These are phyloP conservation scores for Eimeria necatrix DNA, from an alignment of 169 alveolate species.

Conservation along the genomic window DNA sequence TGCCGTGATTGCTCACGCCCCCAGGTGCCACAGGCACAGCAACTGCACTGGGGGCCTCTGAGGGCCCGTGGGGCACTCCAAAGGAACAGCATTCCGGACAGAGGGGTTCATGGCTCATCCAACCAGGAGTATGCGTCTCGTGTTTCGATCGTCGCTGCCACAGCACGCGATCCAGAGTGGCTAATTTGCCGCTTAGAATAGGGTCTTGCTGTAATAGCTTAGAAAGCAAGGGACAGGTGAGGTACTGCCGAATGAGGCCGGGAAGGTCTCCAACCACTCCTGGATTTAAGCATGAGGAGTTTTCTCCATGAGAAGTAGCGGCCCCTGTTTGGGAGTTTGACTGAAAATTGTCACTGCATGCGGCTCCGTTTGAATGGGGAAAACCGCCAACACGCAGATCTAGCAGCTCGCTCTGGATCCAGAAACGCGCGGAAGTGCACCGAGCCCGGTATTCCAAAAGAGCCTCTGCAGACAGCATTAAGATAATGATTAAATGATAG, in stretches of 20 bases:
- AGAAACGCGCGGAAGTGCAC: conserved; percentile 71
- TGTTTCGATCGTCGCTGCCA: conserved; percentile 75
- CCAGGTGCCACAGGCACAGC: not conserved
- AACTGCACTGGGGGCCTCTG: conserved; percentile 20
- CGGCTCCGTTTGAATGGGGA: conserved; percentile 28
- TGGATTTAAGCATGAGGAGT: conserved; percentile 25
- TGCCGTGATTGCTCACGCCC: conserved; percentile 15
- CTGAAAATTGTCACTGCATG: not conserved
- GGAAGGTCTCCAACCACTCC: conserved; percentile 72
- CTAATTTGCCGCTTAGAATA: conserved; percentile 66
- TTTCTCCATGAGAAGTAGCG: conserved; percentile 9
- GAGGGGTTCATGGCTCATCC: conserved; percentile 69
- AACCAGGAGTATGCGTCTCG: conserved; percentile 70
- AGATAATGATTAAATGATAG: too few species aligned
- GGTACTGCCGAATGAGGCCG: conserved; percentile 25
- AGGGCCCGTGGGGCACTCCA: conserved; percentile 22
- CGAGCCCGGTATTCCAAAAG: conserved; percentile 66
- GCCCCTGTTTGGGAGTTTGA: not conserved
- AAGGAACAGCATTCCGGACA: conserved; percentile 64
- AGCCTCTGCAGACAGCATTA: conserved; percentile 27
- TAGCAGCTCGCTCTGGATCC: conserved; percentile 67
- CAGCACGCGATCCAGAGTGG: conserved; percentile 72
- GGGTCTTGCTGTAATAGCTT: conserved; percentile 66
- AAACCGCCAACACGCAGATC: conserved; percentile 67
- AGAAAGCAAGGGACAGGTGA: conserved; percentile 70